Evolutionary conservation across 2,329 filamentous ascomycete species (phyloP).

Genomic region (Botrytis medusae): DNA sequence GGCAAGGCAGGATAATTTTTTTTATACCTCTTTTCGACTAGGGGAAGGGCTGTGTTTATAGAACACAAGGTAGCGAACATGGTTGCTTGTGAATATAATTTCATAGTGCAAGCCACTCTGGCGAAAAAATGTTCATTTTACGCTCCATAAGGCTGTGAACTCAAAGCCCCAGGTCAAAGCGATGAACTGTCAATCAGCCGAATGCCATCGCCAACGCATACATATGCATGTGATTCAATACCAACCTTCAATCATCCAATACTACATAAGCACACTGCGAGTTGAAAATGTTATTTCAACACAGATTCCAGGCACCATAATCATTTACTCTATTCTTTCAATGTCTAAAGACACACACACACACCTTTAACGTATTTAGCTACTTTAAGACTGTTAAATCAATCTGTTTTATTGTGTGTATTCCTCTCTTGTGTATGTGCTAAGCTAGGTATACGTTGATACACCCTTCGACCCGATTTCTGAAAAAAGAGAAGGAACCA

Average conservation of each 20-base stretch:
- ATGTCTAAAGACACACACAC: background rate
- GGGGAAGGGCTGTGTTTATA: too few species aligned
- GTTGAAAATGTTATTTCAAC: background rate
- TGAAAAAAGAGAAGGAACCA: background rate
- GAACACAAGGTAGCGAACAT: too few species aligned
- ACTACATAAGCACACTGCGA: background rate
- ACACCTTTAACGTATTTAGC: background rate
- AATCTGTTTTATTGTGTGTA: background rate
- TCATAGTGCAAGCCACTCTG: too few species aligned
- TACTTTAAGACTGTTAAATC: background rate
- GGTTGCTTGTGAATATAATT: too few species aligned
- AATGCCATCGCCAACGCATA: background rate
- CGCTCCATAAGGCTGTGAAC: background rate
- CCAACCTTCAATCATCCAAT: background rate
- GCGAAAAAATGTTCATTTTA: accelerated
- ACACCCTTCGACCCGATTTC: background rate
- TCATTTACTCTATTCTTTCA: background rate
- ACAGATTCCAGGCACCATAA: background rate
- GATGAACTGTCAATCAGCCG: background rate
- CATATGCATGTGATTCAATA: background rate
- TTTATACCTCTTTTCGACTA: too few species aligned
- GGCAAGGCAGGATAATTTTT: too few species aligned
- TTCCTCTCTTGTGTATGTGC: background rate
- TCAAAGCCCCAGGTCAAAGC: background rate
- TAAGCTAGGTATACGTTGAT: background rate